A percentile compares a stretch with the other conserved stretches of the same genome.
These are phyloP conservation scores for Barnettozyma vustinii DNA, from an alignment of 805 yeast species.

Conservation along the genomic window DNA sequence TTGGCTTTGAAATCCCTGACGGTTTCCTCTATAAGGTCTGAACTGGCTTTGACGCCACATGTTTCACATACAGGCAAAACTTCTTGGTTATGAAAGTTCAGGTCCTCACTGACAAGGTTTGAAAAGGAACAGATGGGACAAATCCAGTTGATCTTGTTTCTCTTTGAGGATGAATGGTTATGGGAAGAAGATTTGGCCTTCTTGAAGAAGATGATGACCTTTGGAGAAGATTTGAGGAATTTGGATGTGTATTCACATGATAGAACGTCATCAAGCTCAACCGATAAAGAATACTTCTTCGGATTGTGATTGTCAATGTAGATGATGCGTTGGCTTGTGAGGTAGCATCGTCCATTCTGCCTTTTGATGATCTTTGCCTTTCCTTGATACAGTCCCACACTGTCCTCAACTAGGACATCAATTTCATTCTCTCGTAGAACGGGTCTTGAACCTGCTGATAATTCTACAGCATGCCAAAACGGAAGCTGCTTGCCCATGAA, in stretches of 20 bases:
- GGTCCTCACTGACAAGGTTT: slow-evolving; percentile 38
- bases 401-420: slow-evolving; percentile 45
- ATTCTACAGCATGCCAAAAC: slow-evolving; percentile 33
- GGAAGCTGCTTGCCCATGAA: slow-evolving; percentile 10
- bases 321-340: slow-evolving; percentile 69
- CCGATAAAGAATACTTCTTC: slow-evolving; percentile 37
- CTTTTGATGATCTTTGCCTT: slow-evolving; percentile 53
- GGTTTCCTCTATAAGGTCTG: slow-evolving; percentile 30
- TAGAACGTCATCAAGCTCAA: slow-evolving; percentile 40
- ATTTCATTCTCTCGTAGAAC: slow-evolving; percentile 40
- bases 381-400: slow-evolving; percentile 77
- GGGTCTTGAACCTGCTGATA: slow-evolving; percentile 35
- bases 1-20: slow-evolving; percentile 15
- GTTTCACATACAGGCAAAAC: slow-evolving; percentile 45
- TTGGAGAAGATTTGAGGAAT: slow-evolving; percentile 75
- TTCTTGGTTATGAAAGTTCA: slow-evolving; percentile 22
- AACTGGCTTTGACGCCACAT: slow-evolving; percentile 54
- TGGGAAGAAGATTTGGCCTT: slow-evolving; percentile 3
- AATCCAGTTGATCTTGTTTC: slow-evolving; percentile 45
- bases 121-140: slow-evolving; percentile 87
- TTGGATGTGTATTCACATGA: slow-evolving; percentile 40
- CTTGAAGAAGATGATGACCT: slow-evolving; percentile 45
- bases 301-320: slow-evolving; percentile 55
- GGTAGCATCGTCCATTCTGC: slow-evolving; percentile 72
- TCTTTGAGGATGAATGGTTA: neutral